These are phyloP conservation scores for Alternaria brassicae DNA, from an alignment of 2,329 filamentous ascomycete genomes.

Conservation along the genomic window DNA sequence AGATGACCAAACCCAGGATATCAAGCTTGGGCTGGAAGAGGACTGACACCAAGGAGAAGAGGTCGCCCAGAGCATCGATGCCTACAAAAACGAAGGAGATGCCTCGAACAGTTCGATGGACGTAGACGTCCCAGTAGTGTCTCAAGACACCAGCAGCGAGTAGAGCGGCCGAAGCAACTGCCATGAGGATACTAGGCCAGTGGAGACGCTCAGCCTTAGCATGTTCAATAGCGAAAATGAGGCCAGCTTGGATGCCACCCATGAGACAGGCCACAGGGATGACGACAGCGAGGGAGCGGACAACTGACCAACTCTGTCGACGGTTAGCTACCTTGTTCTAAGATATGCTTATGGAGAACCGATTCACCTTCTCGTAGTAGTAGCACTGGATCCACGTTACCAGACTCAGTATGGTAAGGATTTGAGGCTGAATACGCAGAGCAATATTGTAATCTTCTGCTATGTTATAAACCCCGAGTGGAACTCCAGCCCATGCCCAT, in stretches of 20 bases:
- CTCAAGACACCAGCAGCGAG: conserved; percentile 70
- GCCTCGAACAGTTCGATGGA: conserved; percentile 69
- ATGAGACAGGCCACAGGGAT: conserved; percentile 62
- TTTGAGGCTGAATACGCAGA: conserved; percentile 63
- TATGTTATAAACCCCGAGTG: conserved; percentile 68
- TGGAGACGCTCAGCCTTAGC: conserved; percentile 55
- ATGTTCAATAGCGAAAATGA: conserved; percentile 64
- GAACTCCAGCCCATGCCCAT: conserved; percentile 72
- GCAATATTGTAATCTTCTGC: conserved; percentile 62
- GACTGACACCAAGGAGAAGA: conserved; percentile 71
- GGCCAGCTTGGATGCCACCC: conserved; percentile 64
- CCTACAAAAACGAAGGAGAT: conserved; percentile 76
- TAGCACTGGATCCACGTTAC: conserved; percentile 64
- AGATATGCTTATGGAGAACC: background rate
- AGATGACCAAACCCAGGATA: conserved; percentile 70
- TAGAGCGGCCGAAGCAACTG: conserved; percentile 67
- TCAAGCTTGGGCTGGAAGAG: conserved; percentile 67
- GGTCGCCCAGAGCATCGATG: conserved; percentile 72
- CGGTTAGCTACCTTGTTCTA: background rate
- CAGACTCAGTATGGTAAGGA: conserved; percentile 61
- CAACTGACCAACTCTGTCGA: conserved; percentile 60
- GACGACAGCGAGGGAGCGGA: conserved; percentile 58
- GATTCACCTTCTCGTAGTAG: conserved; percentile 57
- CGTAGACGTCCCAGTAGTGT: conserved; percentile 74
- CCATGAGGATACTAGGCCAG: conserved; percentile 73